Evolutionary conservation across 495 filamentous ascomycete genomes (phyloP).

Genomic region (Pyronema domesticum): DNA sequence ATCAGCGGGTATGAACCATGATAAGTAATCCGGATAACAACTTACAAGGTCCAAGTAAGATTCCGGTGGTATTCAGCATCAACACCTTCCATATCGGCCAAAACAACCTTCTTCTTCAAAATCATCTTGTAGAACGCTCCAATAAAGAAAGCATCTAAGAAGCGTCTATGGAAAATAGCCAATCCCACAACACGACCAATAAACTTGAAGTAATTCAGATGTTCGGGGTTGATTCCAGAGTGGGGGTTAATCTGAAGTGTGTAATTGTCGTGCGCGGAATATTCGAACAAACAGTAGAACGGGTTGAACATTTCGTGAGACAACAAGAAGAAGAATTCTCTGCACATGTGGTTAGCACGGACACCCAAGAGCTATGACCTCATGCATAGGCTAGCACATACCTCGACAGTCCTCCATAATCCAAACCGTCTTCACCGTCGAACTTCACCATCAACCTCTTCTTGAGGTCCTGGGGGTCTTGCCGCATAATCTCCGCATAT

Average conservation of each 20-base stretch:
- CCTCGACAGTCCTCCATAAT: slow-evolving; percentile 93
- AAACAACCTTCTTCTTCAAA: slow-evolving; percentile 72
- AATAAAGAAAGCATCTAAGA: slow-evolving; percentile 98
- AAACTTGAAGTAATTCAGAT: slow-evolving; percentile 99
- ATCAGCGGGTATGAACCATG: not conserved
- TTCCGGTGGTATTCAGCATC: slow-evolving; percentile 94
- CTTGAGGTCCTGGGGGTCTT: slow-evolving; percentile 90
- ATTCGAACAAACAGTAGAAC: slow-evolving; percentile 99
- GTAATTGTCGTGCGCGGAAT: slow-evolving; percentile 99
- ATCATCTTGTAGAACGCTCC: slow-evolving; percentile 99
- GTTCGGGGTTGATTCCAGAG: slow-evolving; percentile 97
- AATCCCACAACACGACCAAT: slow-evolving; percentile 95
- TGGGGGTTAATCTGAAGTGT: slow-evolving; percentile 99
- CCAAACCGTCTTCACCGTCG: slow-evolving; percentile 91
- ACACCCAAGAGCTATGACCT: not conserved
- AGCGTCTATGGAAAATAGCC: slow-evolving; percentile 94
- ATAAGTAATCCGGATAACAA: slow-evolving; percentile 4
- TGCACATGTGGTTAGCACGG: slow-evolving; percentile 26
- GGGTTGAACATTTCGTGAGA: slow-evolving; percentile 99
- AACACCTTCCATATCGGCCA: slow-evolving; percentile 97
- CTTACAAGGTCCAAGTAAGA: slow-evolving; percentile 79
- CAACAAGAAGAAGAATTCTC: slow-evolving; percentile 99
- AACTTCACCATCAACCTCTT: slow-evolving; percentile 99
- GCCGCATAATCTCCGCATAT: slow-evolving; percentile 93
- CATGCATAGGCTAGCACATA: slow-evolving; percentile 23